Percentiles rank a stretch among this genome's conserved stretches.
phyloP scores from a whole-genome alignment of 2,329 filamentous ascomycete genomes.

The Macrophomina tecta region DNA sequence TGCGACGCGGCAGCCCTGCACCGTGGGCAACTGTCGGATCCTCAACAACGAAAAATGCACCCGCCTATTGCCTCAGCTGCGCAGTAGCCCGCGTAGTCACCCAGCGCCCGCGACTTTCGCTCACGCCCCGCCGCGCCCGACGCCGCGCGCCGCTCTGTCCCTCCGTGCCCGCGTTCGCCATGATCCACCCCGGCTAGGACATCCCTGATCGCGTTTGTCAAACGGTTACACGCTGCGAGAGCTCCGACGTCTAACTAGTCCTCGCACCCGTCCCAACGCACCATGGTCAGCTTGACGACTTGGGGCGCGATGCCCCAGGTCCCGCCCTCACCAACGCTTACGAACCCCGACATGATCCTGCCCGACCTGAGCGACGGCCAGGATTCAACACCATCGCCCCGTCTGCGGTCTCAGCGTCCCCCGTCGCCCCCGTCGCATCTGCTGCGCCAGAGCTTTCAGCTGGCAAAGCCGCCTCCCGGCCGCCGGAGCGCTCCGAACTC shows the following conservation, averaged over 20 bases:
- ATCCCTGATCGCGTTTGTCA: constrained; percentile 26
- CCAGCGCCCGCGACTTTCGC: background rate
- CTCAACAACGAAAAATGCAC: constrained; percentile 27
- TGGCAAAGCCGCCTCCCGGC: constrained; percentile 37
- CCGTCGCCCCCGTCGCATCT: constrained; percentile 46
- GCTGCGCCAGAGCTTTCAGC: constrained; percentile 39
- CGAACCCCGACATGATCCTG: constrained; percentile 93
- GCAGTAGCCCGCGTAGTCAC: constrained; percentile 13
- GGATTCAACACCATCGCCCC: constrained; percentile 53
- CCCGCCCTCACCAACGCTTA: constrained; percentile 80
- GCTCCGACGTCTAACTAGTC: background rate
- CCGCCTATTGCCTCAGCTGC: background rate
- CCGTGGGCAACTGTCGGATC: constrained; percentile 19
- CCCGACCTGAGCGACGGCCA: constrained; percentile 58
- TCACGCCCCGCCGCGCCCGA: background rate
- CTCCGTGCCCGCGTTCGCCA: constrained; percentile 12
- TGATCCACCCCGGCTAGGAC: constrained; percentile 25
- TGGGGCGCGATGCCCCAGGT: constrained; percentile 26
- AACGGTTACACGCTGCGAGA: constrained; percentile 22
- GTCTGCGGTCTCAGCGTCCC: constrained; percentile 56
- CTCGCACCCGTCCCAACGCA: background rate
- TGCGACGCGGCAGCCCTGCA: background rate
- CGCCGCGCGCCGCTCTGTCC: background rate
- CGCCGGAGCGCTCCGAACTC: constrained; percentile 33
- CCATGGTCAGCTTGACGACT: constrained; percentile 25